These are phyloP conservation scores for Tricholoma saponaceum DNA, from an alignment of 768 basidiomycete genomes.

Conservation along the genomic window DNA sequence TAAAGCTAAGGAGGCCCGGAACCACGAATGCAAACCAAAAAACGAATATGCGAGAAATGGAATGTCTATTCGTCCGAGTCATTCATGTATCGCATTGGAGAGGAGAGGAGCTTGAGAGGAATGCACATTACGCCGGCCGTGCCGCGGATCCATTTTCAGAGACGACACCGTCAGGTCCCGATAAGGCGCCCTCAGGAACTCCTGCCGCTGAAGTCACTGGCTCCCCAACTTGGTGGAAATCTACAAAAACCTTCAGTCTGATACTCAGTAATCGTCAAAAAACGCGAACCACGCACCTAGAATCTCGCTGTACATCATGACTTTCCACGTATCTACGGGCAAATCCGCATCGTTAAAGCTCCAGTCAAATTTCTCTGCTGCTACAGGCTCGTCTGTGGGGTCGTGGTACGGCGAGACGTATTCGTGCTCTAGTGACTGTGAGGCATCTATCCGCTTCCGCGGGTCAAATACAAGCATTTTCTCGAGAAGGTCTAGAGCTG, in stretches of 20 bases:
- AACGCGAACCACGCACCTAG: constrained; percentile 58
- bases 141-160: neutral
- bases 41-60: neutral
- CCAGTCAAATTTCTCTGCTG: constrained; percentile 96
- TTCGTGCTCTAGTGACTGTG: constrained; percentile 84
- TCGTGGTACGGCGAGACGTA: constrained; percentile 98
- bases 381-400: constrained; percentile 94
- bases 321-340: constrained; percentile 99
- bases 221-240: constrained; percentile 79
- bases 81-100: neutral
- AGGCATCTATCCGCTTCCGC: constrained; percentile 91
- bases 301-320: constrained; percentile 99
- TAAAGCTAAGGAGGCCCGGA: neutral
- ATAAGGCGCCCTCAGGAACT: constrained; percentile 64
- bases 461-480: constrained; percentile 99
- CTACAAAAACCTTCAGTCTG: constrained; percentile 28
- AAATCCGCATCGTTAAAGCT: constrained; percentile 99
- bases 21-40: neutral
- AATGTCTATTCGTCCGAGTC: neutral
- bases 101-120: neutral
- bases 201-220: constrained; percentile 39
- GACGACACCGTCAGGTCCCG: constrained; percentile 47
- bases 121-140: neutral
- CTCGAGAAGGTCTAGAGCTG: constrained; percentile 93
- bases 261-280: neutral